phyloP scores from a whole-genome alignment of 345 rosid species.

The Melastoma malabathricum region DNA sequence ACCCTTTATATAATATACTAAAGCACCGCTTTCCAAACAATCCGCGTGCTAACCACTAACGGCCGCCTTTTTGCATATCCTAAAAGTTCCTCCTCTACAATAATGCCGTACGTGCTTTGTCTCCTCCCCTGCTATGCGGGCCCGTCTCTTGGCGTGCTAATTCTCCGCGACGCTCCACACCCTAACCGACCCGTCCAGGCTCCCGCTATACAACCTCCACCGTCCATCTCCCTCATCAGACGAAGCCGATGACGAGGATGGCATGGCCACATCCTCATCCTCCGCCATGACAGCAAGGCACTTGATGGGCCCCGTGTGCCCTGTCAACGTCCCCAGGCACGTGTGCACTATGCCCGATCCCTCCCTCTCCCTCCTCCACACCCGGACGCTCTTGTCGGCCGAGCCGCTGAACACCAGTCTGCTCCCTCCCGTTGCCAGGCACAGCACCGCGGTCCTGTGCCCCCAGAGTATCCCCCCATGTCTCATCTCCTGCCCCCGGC shows the following conservation, averaged over 20 bases:
- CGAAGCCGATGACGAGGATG: slow-evolving; percentile 8
- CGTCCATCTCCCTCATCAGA: slow-evolving; percentile 8
- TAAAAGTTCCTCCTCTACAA: no score
- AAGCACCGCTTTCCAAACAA: no score
- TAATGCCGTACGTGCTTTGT: no score
- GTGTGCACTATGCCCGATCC: slow-evolving; percentile 37
- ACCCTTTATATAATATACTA: no score
- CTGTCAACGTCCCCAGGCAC: slow-evolving; percentile 51
- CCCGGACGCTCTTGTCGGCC: slow-evolving; percentile 66
- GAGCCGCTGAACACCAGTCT: slow-evolving; percentile 64
- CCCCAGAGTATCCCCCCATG: slow-evolving; percentile 15
- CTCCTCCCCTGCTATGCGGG: no score
- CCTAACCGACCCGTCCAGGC: slow-evolving; percentile 69
- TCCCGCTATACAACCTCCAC: slow-evolving; percentile 73
- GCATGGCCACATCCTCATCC: neutral
- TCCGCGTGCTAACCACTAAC: no score
- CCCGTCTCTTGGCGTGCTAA: no score
- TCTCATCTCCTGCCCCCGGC: neutral
- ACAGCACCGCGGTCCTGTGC: slow-evolving; percentile 12
- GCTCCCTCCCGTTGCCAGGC: slow-evolving; percentile 18
- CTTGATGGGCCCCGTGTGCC: slow-evolving; percentile 76
- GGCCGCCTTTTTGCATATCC: no score
- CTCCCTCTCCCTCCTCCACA: slow-evolving; percentile 48
- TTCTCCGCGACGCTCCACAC: slow-evolving; percentile 65
- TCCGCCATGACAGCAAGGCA: slow-evolving; percentile 54